Evolutionary conservation across 331 rosid genomes (phyloP).

Genomic region (Malus hybrid): DNA sequence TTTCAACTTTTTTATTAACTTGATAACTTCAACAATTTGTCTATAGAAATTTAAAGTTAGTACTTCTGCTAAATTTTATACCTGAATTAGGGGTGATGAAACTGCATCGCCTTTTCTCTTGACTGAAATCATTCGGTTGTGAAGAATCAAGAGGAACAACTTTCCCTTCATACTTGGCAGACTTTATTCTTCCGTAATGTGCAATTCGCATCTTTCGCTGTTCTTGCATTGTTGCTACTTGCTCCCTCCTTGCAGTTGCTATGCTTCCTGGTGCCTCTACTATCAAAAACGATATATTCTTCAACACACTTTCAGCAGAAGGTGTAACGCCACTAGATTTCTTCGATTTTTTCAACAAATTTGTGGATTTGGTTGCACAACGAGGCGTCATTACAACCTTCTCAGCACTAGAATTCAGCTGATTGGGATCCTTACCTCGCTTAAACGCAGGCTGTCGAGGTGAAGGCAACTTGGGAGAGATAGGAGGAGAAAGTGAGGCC

Average conservation of each 20-base stretch:
- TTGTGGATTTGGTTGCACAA: background rate
- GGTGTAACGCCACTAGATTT: background rate
- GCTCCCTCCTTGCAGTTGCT: conserved; percentile 32
- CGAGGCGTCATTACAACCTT: conserved; percentile 5
- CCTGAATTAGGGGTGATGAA: conserved; percentile 29
- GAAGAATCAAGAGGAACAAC: conserved; percentile 16
- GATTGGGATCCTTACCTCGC: conserved; percentile 20
- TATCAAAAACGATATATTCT: conserved; percentile 9
- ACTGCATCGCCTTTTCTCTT: conserved; percentile 19
- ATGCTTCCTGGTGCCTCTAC: conserved; percentile 28
- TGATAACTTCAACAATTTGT: background rate
- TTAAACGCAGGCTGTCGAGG: conserved; percentile 23
- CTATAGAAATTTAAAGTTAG: background rate
- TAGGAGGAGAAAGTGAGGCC: conserved; percentile 15
- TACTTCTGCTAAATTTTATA: background rate
- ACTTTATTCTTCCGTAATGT: conserved; percentile 26
- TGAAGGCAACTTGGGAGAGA: conserved; percentile 27
- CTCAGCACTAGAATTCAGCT: conserved; percentile 15
- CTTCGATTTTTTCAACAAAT: conserved; percentile 16
- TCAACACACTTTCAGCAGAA: conserved; percentile 4
- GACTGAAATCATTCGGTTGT: background rate
- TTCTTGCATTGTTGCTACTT: conserved; percentile 23
- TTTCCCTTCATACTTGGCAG: conserved; percentile 9
- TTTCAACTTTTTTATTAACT: background rate
- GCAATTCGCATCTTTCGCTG: conserved; percentile 24